These are phyloP conservation scores for Backusella luteola DNA, from an alignment of 192 early-diverging fungal species.

Conservation along the genomic window DNA sequence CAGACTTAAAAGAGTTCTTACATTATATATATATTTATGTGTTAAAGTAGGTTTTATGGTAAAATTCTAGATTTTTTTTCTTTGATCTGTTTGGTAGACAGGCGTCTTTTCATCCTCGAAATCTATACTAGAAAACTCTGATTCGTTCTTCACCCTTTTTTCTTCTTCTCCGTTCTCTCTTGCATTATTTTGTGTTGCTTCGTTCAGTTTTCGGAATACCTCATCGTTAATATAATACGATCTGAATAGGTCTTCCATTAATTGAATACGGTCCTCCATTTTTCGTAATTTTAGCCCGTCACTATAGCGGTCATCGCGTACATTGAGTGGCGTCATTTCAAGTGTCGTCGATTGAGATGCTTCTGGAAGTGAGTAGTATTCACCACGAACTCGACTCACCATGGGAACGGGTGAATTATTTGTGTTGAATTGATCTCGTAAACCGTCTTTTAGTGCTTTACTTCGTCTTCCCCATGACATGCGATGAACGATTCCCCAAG, in stretches of 20 bases:
- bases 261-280: slow-evolving; percentile 11
- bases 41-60: no score
- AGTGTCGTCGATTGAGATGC: no score
- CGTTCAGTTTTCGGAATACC: background rate
- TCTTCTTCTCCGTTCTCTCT: no score
- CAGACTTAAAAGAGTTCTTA: no score
- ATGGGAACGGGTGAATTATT: slow-evolving; percentile 2
- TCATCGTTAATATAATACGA: slow-evolving; percentile 21
- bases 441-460: background rate
- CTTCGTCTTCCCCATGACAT: slow-evolving; percentile 14
- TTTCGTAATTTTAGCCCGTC: background rate
- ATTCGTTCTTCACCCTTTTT: no score
- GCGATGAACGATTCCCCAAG: slow-evolving; percentile 16
- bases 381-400: background rate
- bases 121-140: no score
- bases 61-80: no score
- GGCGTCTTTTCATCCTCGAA: no score
- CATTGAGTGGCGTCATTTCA: background rate
- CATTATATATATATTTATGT: no score
- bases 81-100: no score
- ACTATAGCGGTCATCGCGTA: background rate
- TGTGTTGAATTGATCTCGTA: slow-evolving; percentile 2
- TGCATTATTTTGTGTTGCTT: background rate
- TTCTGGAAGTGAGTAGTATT: background rate
- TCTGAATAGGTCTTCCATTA: slow-evolving; percentile 14